These are phyloP conservation scores for Karstenula rhodostoma DNA, from an alignment of 2,329 filamentous ascomycete species.

Conservation along the genomic window DNA sequence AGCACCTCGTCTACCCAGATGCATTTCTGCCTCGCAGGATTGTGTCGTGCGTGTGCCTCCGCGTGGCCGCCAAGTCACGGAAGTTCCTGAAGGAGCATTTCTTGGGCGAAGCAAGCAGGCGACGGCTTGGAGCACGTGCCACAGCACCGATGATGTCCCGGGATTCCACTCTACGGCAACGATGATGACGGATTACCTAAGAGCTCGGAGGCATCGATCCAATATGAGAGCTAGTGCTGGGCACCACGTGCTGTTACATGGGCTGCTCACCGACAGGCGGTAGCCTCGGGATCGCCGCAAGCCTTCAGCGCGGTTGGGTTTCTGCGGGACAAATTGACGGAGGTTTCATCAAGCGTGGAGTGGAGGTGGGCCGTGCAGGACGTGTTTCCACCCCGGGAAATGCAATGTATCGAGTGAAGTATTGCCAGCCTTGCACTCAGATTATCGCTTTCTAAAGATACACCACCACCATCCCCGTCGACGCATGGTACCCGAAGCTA, in stretches of 20 bases:
- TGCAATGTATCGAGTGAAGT: neutral
- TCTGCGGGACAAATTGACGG: neutral
- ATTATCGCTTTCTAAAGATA: constrained; percentile 1
- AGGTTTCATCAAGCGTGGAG: neutral
- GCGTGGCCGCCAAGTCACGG: neutral
- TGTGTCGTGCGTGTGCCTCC: neutral
- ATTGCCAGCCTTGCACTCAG: neutral
- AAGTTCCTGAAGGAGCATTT: neutral
- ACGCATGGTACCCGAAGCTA: neutral
- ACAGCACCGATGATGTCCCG: neutral
- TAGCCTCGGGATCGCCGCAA: neutral
- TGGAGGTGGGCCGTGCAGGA: neutral
- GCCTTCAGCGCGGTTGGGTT: neutral
- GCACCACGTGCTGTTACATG: neutral
- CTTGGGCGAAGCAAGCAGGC: neutral
- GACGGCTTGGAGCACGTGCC: neutral
- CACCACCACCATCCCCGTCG: neutral
- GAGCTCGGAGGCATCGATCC: neutral
- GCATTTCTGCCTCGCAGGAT: constrained; percentile 1
- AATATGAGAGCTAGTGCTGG: neutral
- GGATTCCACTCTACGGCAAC: neutral
- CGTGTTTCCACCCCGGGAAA: neutral
- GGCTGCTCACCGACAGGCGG: neutral
- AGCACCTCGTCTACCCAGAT: neutral
- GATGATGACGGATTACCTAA: neutral